A percentile compares a stretch with the other conserved stretches of the same genome.
Evolutionary conservation across 2,329 filamentous ascomycete genomes (phyloP).

Genomic region (Parafenestella ontariensis): DNA sequence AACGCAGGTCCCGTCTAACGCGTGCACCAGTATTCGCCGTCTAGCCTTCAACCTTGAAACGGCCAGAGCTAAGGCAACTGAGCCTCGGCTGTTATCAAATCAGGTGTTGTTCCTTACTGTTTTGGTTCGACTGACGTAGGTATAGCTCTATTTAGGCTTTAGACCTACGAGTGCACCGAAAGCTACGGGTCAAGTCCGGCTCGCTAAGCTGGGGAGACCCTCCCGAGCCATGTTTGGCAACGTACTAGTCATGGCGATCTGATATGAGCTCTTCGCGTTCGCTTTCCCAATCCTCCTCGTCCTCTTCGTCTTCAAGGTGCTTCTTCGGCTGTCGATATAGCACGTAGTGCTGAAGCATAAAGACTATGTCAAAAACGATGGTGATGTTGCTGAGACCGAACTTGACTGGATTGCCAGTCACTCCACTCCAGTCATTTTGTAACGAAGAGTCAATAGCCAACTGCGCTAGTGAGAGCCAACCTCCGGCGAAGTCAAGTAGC

Average conservation of each 20-base stretch:
- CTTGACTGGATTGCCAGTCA: conserved; percentile 92
- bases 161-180: neutral
- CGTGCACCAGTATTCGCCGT: neutral
- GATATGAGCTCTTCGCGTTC: conserved; percentile 34
- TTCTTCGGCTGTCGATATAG: conserved; percentile 64
- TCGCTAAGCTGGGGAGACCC: neutral
- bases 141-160: neutral
- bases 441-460: conserved; percentile 84
- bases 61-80: neutral
- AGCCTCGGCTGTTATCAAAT: neutral
- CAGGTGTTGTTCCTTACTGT: neutral
- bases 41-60: neutral
- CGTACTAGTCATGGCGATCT: conserved; percentile 2
- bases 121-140: neutral
- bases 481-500: conserved; percentile 81
- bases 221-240: neutral
- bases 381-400: conserved; percentile 84
- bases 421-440: conserved; percentile 85
- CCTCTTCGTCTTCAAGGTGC: conserved; percentile 35
- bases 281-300: conserved; percentile 27
- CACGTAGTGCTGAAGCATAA: conserved; percentile 87
- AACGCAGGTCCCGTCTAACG: neutral
- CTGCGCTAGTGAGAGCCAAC: conserved; percentile 81
- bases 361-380: conserved; percentile 84
- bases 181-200: neutral